Evolutionary conservation across 139 green algal species (phyloP), one percentile per base, ranked within the genome.

Genomic region (Raphidocelis subcapitata): DNA sequence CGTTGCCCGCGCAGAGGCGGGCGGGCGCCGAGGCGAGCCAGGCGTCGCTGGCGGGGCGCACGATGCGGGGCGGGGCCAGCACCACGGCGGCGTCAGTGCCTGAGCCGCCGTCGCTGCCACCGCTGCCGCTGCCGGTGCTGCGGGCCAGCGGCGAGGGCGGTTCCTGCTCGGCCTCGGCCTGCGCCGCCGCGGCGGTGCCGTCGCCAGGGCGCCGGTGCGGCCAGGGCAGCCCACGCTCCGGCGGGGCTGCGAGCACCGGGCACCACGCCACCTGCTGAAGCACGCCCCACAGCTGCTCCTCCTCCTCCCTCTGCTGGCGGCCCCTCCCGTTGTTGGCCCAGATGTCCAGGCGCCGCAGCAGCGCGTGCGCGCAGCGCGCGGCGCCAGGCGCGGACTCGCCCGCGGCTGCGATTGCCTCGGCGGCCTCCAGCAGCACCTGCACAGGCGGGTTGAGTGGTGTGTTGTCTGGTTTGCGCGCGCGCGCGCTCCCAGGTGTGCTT

Each of bases 221-320:
- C 70, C 70, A 77, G 14, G 70, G 70, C 32, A 77, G 29, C 46
- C 67, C 81, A 2, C 36, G 21, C 5, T 83, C 71, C 24, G 87
- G 87, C 24, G 76, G 54, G 26, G 51, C 10, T 1, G 23, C 28
- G 64, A 90, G 31, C 62, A 92, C 82, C 37, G 85, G 85, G 71
- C 85, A 92, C 88, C 88, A 94, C 0, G 62, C 37, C 14, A 91
- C 66, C 1, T 61, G 74, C 37, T 63, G 26, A 16, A 93, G 72
- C 21, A 62, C 21, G 20, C 28, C 31, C 84, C 86, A 92, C 21
- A 84, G 35, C 3, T 61, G 44, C 55, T 46, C 52, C 5, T 82
- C 72, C 20, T 64, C 24, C 59, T 55, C 47, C 5, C 69, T 29
- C 26, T 18, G 35, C 36, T 35, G 46, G 35, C 62, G 51, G 33